Evolutionary conservation across 495 filamentous ascomycete genomes (phyloP), one percentile per base, ranked within the genome.

Genomic region (Glarea lozoyensis): DNA sequence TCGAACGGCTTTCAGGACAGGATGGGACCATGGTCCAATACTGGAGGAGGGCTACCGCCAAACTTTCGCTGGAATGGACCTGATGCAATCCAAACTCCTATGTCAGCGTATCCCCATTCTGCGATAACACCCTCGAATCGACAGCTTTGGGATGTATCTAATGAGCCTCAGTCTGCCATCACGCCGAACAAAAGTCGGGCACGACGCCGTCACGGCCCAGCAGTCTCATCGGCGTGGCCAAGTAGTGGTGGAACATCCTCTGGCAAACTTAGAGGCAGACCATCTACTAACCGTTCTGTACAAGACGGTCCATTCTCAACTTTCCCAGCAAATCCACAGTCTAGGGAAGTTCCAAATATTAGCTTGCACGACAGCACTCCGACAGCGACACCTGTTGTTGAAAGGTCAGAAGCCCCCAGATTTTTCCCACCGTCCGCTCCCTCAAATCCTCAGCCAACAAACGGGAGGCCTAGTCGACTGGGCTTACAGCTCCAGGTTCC

Each of bases 161-260:
- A 64, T 27, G 82, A 88, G 47, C 79, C 84, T 3, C 77, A 75
- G 16, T 86, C 86, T 1, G 81, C 83, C 0, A 69, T 83, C 24
- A 84, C 80, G 20, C 78, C 81, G 19, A 72, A 68, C 11, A 79
- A 78, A 49, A 46, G 62, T n/a, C 73, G 78, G 29, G 57, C 73
- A 10, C 71, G 80, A 19, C 68, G 86, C 37, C 76, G 88, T n/a
- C 88, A 95, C 57, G 90, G 90, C 0, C 88, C 92, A 0, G 87
- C 85, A 1, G 89, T 98, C 1, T 98, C 92, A 5, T 95, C 90
- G 18, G 92, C 92, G 10, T 98, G 92, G 92, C 77, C 85, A 15
- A 84, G 75, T 40, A 79, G 73, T 33, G 78, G 74, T 3, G 72
- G 74, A 21, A 69, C 77, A 17, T 64, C 78, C 2, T 77, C 69